Evolutionary conservation across 345 rosid species (phyloP).

Genomic region (Linum tenue): DNA sequence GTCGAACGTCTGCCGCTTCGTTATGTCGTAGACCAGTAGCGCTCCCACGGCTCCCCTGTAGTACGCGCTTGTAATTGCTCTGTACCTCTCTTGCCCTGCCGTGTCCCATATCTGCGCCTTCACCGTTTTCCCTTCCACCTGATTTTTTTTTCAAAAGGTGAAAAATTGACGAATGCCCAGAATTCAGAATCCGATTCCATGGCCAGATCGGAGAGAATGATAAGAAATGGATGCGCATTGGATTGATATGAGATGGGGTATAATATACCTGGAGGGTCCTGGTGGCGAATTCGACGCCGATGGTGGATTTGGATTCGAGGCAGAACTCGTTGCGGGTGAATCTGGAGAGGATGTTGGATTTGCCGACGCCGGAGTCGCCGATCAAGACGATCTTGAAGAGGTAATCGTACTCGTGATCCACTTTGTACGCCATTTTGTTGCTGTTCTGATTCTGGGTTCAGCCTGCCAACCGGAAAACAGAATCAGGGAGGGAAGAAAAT

Average conservation of each 20-base stretch:
- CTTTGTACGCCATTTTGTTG: conserved; percentile 8
- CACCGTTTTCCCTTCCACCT: conserved; percentile 11
- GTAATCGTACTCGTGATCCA: conserved; percentile 1
- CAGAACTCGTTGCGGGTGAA: conserved; percentile 10
- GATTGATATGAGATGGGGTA: not conserved
- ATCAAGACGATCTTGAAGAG: not conserved
- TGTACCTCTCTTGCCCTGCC: conserved; percentile 8
- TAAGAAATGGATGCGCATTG: not conserved
- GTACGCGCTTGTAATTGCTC: conserved; percentile 1
- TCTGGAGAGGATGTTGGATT: conserved; percentile 4
- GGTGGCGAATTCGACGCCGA: conserved; percentile 10
- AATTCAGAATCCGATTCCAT: no score
- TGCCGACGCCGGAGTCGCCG: not conserved
- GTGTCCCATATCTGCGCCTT: conserved; percentile 13
- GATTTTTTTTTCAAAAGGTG: not conserved
- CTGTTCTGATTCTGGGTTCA: not conserved
- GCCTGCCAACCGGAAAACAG: not conserved
- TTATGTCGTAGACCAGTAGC: not conserved
- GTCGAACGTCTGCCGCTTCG: conserved; percentile 11
- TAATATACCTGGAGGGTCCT: conserved; percentile 7
- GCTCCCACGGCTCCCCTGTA: conserved; percentile 10
- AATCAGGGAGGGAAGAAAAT: no score
- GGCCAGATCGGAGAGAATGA: not conserved
- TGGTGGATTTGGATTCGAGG: conserved; percentile 4
- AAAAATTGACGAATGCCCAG: not conserved